Evolutionary conservation across 2,329 filamentous ascomycete species (phyloP), one percentile per base, ranked within the genome.

Genomic region (Gyromitra esculenta): DNA sequence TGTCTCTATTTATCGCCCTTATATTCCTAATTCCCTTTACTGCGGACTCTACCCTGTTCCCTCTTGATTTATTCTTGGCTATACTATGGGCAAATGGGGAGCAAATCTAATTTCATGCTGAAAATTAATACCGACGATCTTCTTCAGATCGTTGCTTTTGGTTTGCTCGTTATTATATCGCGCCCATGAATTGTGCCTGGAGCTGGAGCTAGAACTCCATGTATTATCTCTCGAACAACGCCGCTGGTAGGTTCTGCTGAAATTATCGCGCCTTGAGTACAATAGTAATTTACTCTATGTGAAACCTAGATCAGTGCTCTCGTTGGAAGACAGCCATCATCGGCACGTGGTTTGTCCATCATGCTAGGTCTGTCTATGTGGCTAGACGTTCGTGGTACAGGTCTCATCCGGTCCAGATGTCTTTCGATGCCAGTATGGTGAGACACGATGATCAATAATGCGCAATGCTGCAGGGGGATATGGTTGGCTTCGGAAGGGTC

Each of bases 11-110:
- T 52, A 85, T 92, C n/a, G 86, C 88, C 4, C 83, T 94, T 35
- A 82, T 94, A 78, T 92, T 91, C 88, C 86, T 94, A 37, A 86
- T 94, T 52, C 92, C 92, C 1, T 92, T 92, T 81, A 87, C 88
- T 1, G 85, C 85, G 65, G 87, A 86, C 60, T 92, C 94, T 83
- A 86, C 90, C 77, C 87, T 91, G 83, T 94, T 90, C 87, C 90
- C 90, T 0, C 85, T 90, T 80, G 92, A 95, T 81, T 81, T 94
- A 35, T 79, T 93, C 81, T 85, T 94, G 79, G 91, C 89, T 57
- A 84, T 90, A 71, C 86, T 88, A 63, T 94, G 91, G 72, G 72
- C 56, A 64, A 18, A 39, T 43, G 37, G 6, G 45, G 31, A 4
- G 5, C 41, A 13, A 50, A 25, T 37, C 8, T 43, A 45, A 31